A percentile compares a stretch with the other conserved stretches of the same genome.
These are phyloP conservation scores for Talaromyces sp. DNA, from an alignment of 2,329 filamentous ascomycete species.

Conservation along the genomic window DNA sequence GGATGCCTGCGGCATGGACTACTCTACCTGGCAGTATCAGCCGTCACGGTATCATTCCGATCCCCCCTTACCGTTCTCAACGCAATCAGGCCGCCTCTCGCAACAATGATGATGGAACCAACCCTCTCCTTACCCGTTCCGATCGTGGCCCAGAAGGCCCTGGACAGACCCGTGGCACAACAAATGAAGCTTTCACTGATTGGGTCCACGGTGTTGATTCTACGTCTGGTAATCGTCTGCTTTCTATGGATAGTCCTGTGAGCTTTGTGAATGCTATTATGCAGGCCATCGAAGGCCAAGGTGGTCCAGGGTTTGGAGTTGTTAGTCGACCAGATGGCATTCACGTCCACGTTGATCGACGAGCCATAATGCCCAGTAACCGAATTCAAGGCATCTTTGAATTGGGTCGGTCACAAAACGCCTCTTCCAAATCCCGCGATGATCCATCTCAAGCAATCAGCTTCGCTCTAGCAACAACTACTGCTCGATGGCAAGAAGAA, in stretches of 20 bases:
- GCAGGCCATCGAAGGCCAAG: conserved; percentile 47
- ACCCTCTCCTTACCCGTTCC: conserved; percentile 74
- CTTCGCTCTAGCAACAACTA: conserved; percentile 69
- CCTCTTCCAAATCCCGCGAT: conserved; percentile 37
- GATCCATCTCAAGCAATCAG: conserved; percentile 64
- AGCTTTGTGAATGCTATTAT: conserved; percentile 56
- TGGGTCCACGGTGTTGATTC: conserved; percentile 51
- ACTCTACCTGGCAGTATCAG: conserved; percentile 58
- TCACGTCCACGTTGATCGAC: conserved; percentile 53
- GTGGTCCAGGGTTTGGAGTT: conserved; percentile 38
- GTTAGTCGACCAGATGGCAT: conserved; percentile 47
- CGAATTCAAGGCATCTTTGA: conserved; percentile 49
- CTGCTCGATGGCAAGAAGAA: conserved; percentile 82
- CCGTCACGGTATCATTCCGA: conserved; percentile 38
- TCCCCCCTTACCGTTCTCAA: conserved; percentile 42
- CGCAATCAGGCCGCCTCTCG: conserved; percentile 46
- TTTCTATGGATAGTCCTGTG: conserved; percentile 48
- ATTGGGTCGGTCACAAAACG: conserved; percentile 26
- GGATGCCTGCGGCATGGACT: conserved; percentile 59
- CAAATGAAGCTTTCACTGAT: conserved; percentile 44
- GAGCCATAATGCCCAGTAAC: conserved; percentile 42
- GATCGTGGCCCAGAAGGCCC: conserved; percentile 29
- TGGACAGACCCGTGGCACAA: conserved; percentile 31
- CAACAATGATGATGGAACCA: conserved; percentile 72
- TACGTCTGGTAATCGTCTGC: conserved; percentile 39